Base-by-base conservation (phyloP, 371 early-diverging fungal genomes). In the Vairimorpha apis region DNA sequence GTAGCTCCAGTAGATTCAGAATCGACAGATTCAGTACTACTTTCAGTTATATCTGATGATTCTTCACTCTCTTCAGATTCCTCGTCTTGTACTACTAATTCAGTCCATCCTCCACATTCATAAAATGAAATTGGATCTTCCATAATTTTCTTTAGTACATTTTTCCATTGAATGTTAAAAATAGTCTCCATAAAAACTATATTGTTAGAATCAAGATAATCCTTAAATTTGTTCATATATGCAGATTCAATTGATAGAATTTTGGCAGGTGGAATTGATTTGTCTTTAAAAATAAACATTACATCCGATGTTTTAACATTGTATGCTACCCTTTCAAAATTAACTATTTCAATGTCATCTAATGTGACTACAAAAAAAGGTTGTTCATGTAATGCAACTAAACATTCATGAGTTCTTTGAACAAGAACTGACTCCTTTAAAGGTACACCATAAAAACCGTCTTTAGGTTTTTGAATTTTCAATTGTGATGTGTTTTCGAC, bases 261-360 rank as follows among this genome's bases (percentile, higher is more conserved):
- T 65, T 94, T 93, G n/a, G 91, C 88, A 0, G 92, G 92, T 3
- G 90, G 76, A 47, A 88, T 86, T 29, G 87, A 86, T 81, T 89
- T 93, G 80, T 97, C 95, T 80, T 94, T 94, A 83, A 92, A 92
- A 1, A 97, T 89, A 86, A 97, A 91, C 1, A 97, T 95, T 86
- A 96, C 85, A 86, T 99, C 99, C 85, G 95, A 97, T 81, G 94
- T 94, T 86, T 94, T 95, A 33, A 97, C 86, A 10, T 93, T 94
- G 82, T 92, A 96, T 83, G 87, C 87, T 45, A 97, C 92, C 79
- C 99, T 89, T 85, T 99, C 99, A 82, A 99, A 86, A 82, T 95
- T 93, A 2, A 90, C 95, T 44, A 96, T 84, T 85, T 97, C 97
- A 35, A 99, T 89, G 56, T 99, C 97, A 13, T 87, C 86, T 21